Evolutionary conservation across 179 eudicot genomes (phyloP).

Genomic region (Actinidia arguta): DNA sequence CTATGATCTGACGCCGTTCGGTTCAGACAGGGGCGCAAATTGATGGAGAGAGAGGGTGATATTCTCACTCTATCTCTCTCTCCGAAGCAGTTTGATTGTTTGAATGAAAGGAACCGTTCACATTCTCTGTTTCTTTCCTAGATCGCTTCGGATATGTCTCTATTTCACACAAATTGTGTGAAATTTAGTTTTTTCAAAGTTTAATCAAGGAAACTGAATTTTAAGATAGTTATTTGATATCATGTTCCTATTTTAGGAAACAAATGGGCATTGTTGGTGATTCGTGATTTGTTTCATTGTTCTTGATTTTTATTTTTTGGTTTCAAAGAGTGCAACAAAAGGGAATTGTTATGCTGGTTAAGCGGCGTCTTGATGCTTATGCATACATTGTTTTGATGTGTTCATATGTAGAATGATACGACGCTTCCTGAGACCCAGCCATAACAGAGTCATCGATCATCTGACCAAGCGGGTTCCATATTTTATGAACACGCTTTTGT

Average conservation of each 20-base stretch:
- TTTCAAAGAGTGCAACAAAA: background rate
- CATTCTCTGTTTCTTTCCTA: slow-evolving; percentile 1
- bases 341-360: background rate
- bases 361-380: background rate
- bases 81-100: slow-evolving; percentile 4
- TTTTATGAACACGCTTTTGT: background rate
- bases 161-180: too few relatives aligned
- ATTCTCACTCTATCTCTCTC: background rate
- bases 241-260: too few relatives aligned
- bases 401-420: background rate
- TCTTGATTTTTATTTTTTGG: background rate
- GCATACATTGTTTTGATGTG: background rate
- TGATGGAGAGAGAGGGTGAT: background rate
- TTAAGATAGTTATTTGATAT: too few relatives aligned
- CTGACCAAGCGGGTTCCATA: background rate
- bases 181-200: too few relatives aligned
- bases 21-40: slow-evolving; percentile 20
- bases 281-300: too few relatives aligned
- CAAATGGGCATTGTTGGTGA: too few relatives aligned
- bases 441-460: background rate
- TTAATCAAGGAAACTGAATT: too few relatives aligned
- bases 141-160: slow-evolving; percentile 11
- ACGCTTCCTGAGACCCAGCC: background rate
- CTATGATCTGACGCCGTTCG: background rate
- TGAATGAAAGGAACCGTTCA: background rate